Base-by-base conservation (phyloP, 129 eudicot species). In the Tagetes erecta region DNA sequence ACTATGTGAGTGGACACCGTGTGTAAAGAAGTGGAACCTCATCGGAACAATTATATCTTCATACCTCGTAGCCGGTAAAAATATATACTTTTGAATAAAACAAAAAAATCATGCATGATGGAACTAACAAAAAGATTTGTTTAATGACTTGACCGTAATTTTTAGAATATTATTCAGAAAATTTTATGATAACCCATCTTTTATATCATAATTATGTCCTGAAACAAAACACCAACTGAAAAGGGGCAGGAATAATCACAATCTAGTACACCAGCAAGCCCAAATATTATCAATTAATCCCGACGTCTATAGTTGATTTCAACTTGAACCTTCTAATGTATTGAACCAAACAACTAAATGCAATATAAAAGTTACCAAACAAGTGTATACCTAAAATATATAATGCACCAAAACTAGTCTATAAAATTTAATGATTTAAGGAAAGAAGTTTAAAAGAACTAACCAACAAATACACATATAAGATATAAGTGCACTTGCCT, bases 401-500 rank as follows among this genome's bases (percentile, higher is more conserved):
- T 57, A 11, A 30, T 39, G 42, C 5, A 45, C 31, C 10, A 33
- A 5, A 10, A 51, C 36, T 6, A 40, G 44, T 10, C 58, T 45
- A 6, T 2, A 46, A 8, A 36, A 1, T 4, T 6, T 45, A n/a
- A 60, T 20, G 55, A n/a, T 45, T 6, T n/a, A 34, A 34, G 1
- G 34, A 45, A 45, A 1, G 8, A 13, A 41, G 12, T 13, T 42
- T 41, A 13, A 42, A n/a, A 41, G 41, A 41, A 8, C 47, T 27
- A 67, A 12, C 13, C 35, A 35, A 40, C 6, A 62, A 38, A 64
- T 6, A 45, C 37, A 46, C 33, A 80, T 36, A 74, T 8, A 57
- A 57, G 70, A 46, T 72, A 53, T 31, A 55, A 67, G 66, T 70
- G 71, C 50, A 84, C 83, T 80, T 75, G 84, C 81, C 84, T 83